Percentiles rank a stretch among this genome's conserved stretches.
These are phyloP conservation scores for Claviceps sp. DNA, from an alignment of 2,329 filamentous ascomycete genomes.

Conservation along the genomic window DNA sequence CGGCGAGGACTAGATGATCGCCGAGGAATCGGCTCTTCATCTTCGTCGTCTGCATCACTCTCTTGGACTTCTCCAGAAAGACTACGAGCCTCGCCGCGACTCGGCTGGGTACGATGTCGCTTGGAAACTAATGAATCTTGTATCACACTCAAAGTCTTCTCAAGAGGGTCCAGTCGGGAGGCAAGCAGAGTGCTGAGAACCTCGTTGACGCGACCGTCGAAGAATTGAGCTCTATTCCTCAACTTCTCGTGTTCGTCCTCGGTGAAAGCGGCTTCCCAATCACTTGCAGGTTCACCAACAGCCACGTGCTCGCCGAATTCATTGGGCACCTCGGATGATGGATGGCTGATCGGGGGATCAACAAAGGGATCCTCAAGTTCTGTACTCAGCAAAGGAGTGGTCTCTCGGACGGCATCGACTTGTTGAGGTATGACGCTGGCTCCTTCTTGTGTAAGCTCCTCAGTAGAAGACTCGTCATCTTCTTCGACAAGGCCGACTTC, in stretches of 20 bases:
- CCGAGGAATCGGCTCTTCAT: slow-evolving; percentile 54
- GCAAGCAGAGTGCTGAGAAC: slow-evolving; percentile 68
- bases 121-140: slow-evolving; percentile 53
- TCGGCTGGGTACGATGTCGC: slow-evolving; percentile 40
- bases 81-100: slow-evolving; percentile 47
- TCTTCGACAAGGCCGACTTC: slow-evolving; percentile 38
- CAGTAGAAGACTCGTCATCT: slow-evolving; percentile 29
- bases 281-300: slow-evolving; percentile 51
- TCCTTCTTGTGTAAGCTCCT: slow-evolving; percentile 50
- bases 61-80: slow-evolving; percentile 57
- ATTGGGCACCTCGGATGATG: slow-evolving; percentile 36
- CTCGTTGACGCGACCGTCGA: slow-evolving; percentile 80
- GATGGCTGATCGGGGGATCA: slow-evolving; percentile 35
- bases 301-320: slow-evolving; percentile 32
- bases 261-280: slow-evolving; percentile 82
- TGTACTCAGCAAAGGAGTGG: slow-evolving; percentile 32
- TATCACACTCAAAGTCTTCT: slow-evolving; percentile 64
- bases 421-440: slow-evolving; percentile 54
- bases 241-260: slow-evolving; percentile 76
- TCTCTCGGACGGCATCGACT: slow-evolving; percentile 31
- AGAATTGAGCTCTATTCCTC: slow-evolving; percentile 69
- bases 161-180: slow-evolving; percentile 64
- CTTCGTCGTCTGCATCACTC: slow-evolving; percentile 91
- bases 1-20: slow-evolving; percentile 65
- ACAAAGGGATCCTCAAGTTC: slow-evolving; percentile 51